Percentiles rank a stretch among this genome's conserved stretches.
Conservation (phyloP, 768 basidiomycete genomes). For the Strobilomyces echinocephalus region DNA sequence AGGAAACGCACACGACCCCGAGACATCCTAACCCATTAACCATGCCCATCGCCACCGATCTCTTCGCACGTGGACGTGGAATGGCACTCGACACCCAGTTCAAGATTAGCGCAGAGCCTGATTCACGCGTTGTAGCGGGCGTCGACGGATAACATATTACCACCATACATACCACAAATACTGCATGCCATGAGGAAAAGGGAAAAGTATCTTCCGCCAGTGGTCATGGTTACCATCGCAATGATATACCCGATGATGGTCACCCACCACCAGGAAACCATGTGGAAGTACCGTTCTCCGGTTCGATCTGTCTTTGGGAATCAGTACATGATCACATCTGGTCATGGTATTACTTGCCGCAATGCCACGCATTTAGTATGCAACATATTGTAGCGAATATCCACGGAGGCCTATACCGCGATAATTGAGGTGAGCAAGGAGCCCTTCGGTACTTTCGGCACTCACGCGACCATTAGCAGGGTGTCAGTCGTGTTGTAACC, state of each 20-base stretch:
- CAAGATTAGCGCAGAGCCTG: slow-evolving; percentile 42
- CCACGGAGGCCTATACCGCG: slow-evolving; percentile 54
- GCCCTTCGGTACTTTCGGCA: not conserved
- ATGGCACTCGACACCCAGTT: slow-evolving; percentile 63
- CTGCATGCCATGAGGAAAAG: slow-evolving; percentile 62
- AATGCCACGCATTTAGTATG: slow-evolving; percentile 39
- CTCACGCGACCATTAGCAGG: slow-evolving; percentile 56
- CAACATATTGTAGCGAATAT: slow-evolving; percentile 47
- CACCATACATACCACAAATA: slow-evolving; percentile 35
- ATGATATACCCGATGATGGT: slow-evolving; percentile 60
- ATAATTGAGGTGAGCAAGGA: not conserved
- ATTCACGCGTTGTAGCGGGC: not conserved
- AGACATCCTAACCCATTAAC: slow-evolving; percentile 60
- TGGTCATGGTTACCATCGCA: slow-evolving; percentile 45
- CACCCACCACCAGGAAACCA: slow-evolving; percentile 52
- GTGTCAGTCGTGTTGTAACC: slow-evolving; percentile 57
- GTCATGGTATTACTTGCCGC: not conserved
- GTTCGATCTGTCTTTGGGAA: slow-evolving; percentile 40
- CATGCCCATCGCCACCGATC: slow-evolving; percentile 55
- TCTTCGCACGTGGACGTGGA: slow-evolving; percentile 51
- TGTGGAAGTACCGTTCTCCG: slow-evolving; percentile 64
- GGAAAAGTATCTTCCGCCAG: slow-evolving; percentile 52
- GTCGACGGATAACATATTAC: not conserved
- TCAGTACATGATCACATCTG: not conserved
- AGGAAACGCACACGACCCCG: slow-evolving; percentile 47